Evolutionary conservation across 176 grass and related monocot genomes (phyloP), one percentile per base, ranked within the genome.

Genomic region (Cenchrus americanus): DNA sequence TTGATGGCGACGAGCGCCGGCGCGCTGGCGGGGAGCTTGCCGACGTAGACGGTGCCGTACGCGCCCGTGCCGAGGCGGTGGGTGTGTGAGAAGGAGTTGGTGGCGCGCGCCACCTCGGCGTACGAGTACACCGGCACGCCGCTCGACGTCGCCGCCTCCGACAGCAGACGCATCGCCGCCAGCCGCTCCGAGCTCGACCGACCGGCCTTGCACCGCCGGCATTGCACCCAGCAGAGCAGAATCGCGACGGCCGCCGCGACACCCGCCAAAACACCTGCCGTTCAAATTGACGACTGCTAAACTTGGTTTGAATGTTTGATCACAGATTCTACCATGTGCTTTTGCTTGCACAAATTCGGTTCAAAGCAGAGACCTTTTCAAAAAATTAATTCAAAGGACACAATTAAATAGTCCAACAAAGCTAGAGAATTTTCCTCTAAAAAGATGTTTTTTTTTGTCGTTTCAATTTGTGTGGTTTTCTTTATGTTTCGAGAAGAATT

Each of bases 1-100:
- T 99, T 99, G 83, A 99, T 91, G 83, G 96, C 96, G 13, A 99
- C 93, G 7, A 92, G 58, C 17, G 84, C 61, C 50, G 80, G 12
- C 24, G 82, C 65, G 64, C 42, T 83, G 17, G 75, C 22, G 18
- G 71, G 66, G 63, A 99, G 80, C 83, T 90, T 87, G 57, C 93
- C 96, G 63, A 96, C 86, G 82, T 99, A 99, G 19, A 99, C 96
- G 18, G 93, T 99, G 73, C 91, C 91, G 69, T 94, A 99, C 10
- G 83, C 96, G 53, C 96, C 96, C 10, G 85, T 83, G 80, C 96
- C 96, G 44, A 96, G 89, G 73, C 85, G 92, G 76, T 95, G 85
- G 2, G 87, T 84, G 81, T 92, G 77, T 37, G 91, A 89, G 82
- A 96, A 99, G 62, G 83, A 87, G 80, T 87, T 89, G 62, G 96